phyloP scores from a whole-genome alignment of 176 grass and related monocot species.

The Aegilops longissima region DNA sequence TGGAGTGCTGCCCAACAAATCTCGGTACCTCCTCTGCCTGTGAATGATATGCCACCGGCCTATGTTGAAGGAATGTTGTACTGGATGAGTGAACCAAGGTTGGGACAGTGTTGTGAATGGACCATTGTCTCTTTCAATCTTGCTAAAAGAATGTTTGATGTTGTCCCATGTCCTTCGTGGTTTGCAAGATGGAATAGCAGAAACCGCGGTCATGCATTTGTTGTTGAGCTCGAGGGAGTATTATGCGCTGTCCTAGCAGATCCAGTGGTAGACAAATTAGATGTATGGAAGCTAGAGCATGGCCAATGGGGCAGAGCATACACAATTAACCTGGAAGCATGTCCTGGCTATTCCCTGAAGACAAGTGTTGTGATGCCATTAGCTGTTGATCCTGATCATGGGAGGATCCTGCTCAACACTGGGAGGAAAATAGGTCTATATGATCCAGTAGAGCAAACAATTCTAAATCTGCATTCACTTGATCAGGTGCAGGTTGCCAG shows the following conservation, averaged over 20 bases:
- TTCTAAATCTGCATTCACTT: not conserved
- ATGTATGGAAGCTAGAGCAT: slow-evolving; percentile 24
- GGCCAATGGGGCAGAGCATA: not conserved
- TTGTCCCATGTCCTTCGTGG: slow-evolving; percentile 5
- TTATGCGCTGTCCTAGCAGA: slow-evolving; percentile 5
- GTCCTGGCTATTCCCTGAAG: not conserved
- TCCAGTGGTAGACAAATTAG: not conserved
- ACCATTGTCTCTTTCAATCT: not conserved
- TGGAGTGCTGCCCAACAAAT: too few species aligned
- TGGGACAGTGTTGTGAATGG: not conserved
- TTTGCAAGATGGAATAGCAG: not conserved
- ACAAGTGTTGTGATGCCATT: slow-evolving; percentile 13
- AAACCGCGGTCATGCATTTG: not conserved
- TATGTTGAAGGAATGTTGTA: slow-evolving; percentile 7
- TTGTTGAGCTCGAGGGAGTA: slow-evolving; percentile 4
- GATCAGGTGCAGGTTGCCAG: not conserved
- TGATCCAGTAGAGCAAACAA: not conserved
- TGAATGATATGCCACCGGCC: slow-evolving; percentile 25
- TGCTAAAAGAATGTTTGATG: not conserved
- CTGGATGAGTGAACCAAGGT: slow-evolving; percentile 19
- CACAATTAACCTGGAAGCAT: not conserved
- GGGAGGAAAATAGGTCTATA: slow-evolving; percentile 7
- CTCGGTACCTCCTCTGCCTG: not conserved
- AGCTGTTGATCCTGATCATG: not conserved
- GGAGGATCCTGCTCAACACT: not conserved